These are phyloP conservation scores for Limonium bicolor DNA, from an alignment of 148 eudicot genomes.

Conservation along the genomic window DNA sequence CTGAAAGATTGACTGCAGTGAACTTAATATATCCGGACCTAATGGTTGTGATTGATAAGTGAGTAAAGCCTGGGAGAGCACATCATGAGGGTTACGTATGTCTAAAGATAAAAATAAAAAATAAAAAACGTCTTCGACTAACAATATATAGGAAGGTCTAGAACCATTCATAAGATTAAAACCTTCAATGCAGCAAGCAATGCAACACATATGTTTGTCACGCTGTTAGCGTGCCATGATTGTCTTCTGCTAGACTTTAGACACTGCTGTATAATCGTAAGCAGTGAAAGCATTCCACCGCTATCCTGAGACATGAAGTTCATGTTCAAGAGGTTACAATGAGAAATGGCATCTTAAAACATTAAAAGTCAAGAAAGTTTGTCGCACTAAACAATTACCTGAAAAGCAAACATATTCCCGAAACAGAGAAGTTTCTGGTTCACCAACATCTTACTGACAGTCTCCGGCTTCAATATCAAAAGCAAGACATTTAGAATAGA, in stretches of 20 bases:
- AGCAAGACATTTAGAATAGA: background rate
- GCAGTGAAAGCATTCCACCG: slow-evolving; percentile 66
- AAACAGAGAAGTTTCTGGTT: slow-evolving; percentile 93
- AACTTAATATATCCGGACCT: slow-evolving; percentile 53
- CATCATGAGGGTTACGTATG: too few species aligned
- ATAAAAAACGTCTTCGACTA: too few species aligned
- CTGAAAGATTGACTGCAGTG: slow-evolving; percentile 84
- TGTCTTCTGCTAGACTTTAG: slow-evolving; percentile 74
- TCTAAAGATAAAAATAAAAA: too few species aligned
- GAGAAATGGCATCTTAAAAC: background rate
- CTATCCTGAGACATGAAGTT: slow-evolving; percentile 48
- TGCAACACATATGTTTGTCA: slow-evolving; percentile 84
- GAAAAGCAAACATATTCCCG: slow-evolving; percentile 80
- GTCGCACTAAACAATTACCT: slow-evolving; percentile 34
- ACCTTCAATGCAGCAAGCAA: slow-evolving; percentile 95
- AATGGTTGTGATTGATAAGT: slow-evolving; percentile 68
- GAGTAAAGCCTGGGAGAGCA: slow-evolving; percentile 55
- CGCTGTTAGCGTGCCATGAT: slow-evolving; percentile 58
- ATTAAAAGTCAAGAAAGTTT: background rate
- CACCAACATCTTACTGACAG: slow-evolving; percentile 78
- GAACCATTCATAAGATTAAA: too few species aligned
- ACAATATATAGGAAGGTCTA: too few species aligned
- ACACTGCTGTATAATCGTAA: slow-evolving; percentile 70
- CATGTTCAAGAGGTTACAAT: slow-evolving; percentile 7
- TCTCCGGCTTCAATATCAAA: slow-evolving; percentile 66